A percentile compares a stretch with the other conserved stretches of the same genome.
Evolutionary conservation across 495 filamentous ascomycete genomes (phyloP).

Genomic region (Penicillium silybi): DNA sequence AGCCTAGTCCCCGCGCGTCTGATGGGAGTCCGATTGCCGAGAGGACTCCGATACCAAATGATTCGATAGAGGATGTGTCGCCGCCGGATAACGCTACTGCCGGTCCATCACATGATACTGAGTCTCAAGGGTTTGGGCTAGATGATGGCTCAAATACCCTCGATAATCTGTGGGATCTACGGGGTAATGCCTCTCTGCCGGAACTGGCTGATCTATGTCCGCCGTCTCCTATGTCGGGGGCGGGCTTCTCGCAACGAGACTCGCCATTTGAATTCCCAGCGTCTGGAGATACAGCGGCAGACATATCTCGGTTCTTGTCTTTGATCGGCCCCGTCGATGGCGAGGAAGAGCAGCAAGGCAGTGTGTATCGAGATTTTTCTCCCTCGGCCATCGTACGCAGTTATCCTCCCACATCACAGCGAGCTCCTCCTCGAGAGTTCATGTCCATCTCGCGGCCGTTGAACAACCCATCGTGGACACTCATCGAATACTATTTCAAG

Average conservation of each 20-base stretch:
- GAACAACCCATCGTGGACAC: conserved; percentile 49
- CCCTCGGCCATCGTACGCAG: conserved; percentile 39
- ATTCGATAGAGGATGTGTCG: not conserved
- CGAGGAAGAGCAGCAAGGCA: conserved; percentile 16
- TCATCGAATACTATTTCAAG: conserved; percentile 59
- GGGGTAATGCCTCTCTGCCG: conserved; percentile 28
- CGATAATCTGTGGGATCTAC: conserved; percentile 37
- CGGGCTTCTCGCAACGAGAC: conserved; percentile 18
- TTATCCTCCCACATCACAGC: conserved; percentile 27
- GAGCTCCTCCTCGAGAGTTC: conserved; percentile 21
- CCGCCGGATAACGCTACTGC: conserved; percentile 7
- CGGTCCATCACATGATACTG: conserved; percentile 1
- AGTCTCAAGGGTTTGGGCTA: conserved; percentile 11
- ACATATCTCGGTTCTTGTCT: conserved; percentile 33
- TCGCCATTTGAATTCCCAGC: conserved; percentile 25
- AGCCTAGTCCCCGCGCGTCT: conserved; percentile 15
- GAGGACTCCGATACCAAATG: not conserved
- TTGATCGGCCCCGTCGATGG: conserved; percentile 19
- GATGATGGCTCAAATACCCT: conserved; percentile 20
- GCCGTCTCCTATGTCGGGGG: conserved; percentile 14
- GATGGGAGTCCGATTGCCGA: conserved; percentile 13
- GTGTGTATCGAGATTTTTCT: conserved; percentile 30
- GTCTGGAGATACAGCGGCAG: conserved; percentile 18
- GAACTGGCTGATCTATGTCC: conserved; percentile 35
- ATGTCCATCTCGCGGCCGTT: conserved; percentile 35